phyloP scores from a whole-genome alignment of 2,329 filamentous ascomycete species.

The Grosmannia huntii region DNA sequence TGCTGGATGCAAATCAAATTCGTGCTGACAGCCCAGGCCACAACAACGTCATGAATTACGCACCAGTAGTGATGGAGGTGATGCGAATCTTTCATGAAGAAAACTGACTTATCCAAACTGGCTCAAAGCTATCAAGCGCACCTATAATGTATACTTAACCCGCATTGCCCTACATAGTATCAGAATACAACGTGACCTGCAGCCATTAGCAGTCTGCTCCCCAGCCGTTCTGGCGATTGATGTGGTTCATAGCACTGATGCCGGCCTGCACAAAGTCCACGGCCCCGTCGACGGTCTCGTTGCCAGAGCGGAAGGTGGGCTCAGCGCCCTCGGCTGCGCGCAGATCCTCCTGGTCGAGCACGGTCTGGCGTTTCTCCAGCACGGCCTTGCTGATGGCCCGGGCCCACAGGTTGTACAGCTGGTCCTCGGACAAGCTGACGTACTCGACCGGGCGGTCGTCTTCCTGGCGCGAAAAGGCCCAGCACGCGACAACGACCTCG shows the following conservation, averaged over 20 bases:
- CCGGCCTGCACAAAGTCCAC: constrained; percentile 33
- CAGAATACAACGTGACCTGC: neutral
- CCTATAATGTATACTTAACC: neutral
- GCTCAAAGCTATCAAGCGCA: too few species aligned
- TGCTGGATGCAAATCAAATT: neutral
- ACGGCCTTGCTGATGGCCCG: constrained; percentile 46
- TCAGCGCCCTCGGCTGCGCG: constrained; percentile 26
- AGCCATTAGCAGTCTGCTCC: constrained; percentile 20
- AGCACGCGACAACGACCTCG: constrained; percentile 49
- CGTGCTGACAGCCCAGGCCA: constrained; percentile 38
- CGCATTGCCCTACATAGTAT: neutral
- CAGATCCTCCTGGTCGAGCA: constrained; percentile 45
- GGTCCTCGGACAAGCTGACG: constrained; percentile 39
- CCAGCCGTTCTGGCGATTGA: constrained; percentile 43
- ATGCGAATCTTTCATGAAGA: constrained; percentile 47
- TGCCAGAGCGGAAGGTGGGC: constrained; percentile 23
- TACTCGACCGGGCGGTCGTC: constrained; percentile 30
- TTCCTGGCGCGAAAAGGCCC: constrained; percentile 35
- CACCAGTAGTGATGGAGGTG: constrained; percentile 50
- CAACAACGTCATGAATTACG: constrained; percentile 54
- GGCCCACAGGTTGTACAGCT: constrained; percentile 53
- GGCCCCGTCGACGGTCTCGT: constrained; percentile 25
- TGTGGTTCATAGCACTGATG: constrained; percentile 35
- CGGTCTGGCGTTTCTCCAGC: constrained; percentile 40
- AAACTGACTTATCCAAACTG: neutral